Evolutionary conservation across 2,329 filamentous ascomycete genomes (phyloP).

Genomic region (Chaetomiaceae sp.): DNA sequence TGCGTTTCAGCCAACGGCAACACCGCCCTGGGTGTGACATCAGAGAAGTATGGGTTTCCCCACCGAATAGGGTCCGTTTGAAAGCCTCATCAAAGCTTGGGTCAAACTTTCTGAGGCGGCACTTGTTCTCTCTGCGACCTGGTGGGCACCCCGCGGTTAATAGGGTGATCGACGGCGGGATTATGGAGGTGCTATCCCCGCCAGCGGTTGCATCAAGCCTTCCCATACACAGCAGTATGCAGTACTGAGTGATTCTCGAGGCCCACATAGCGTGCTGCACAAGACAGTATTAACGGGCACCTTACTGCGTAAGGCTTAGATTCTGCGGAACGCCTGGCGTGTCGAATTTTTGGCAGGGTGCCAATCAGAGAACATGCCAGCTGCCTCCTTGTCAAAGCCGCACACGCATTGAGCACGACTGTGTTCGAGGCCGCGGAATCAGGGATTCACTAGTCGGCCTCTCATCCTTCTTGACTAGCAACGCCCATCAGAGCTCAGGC

Average conservation of each 20-base stretch:
- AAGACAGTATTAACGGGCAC: not conserved
- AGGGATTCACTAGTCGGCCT: not conserved
- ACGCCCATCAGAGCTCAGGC: no score
- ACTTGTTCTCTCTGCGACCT: constrained; percentile 4
- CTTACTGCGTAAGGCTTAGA: constrained; percentile 9
- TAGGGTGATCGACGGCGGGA: constrained; percentile 27
- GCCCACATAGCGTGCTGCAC: constrained; percentile 3
- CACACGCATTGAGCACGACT: not conserved
- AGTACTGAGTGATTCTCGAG: no score
- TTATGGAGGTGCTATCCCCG: constrained; percentile 11
- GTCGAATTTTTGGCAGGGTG: constrained; percentile 29
- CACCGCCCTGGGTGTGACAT: not conserved
- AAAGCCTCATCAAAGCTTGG: constrained; percentile 17
- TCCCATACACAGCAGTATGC: no score
- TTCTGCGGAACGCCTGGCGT: constrained; percentile 33
- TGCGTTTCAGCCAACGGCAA: constrained; percentile 20
- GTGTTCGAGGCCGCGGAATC: not conserved
- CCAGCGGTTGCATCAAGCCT: constrained; percentile 17
- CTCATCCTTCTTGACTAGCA: no score
- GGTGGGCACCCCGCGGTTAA: constrained; percentile 21
- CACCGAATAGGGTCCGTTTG: constrained; percentile 15
- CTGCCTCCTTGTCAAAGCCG: not conserved
- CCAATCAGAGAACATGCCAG: not conserved
- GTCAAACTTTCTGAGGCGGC: constrained; percentile 11
- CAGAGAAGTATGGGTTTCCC: not conserved